phyloP scores from a whole-genome alignment of 208 protist species.

The Trypanosoma conorhini region DNA sequence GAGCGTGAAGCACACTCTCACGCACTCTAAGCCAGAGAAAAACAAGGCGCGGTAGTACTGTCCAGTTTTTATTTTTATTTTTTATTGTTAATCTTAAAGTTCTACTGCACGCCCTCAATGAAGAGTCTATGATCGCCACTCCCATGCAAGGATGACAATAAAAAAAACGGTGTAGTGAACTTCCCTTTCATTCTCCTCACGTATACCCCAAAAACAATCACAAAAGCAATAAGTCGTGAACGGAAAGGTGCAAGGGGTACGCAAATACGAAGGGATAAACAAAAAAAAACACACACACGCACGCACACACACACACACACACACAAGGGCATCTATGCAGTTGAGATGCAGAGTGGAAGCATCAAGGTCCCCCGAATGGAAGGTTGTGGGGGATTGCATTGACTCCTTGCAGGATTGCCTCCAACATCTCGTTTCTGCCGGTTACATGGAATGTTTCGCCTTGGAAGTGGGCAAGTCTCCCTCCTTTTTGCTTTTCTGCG shows the following conservation, averaged over 20 bases:
- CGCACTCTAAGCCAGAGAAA: no score
- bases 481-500: slow-evolving; percentile 14
- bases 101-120: not conserved
- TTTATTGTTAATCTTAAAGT: not conserved
- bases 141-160: not conserved
- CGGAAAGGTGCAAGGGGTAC: no score
- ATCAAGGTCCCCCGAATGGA: not conserved
- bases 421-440: not conserved
- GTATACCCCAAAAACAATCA: not conserved
- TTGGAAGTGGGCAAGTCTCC: not conserved
- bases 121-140: not conserved
- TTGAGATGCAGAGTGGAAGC: not conserved
- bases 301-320: not conserved
- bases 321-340: not conserved
- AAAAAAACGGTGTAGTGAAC: not conserved
- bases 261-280: no score
- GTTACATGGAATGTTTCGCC: not conserved
- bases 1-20: not conserved
- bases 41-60: not conserved
- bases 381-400: not conserved
- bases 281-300: not conserved
- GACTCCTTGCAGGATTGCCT: not conserved
- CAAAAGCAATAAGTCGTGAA: not conserved
- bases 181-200: no score
- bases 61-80: not conserved